phyloP scores from a whole-genome alignment of 257 asterid genomes.

The Solanum piurae region DNA sequence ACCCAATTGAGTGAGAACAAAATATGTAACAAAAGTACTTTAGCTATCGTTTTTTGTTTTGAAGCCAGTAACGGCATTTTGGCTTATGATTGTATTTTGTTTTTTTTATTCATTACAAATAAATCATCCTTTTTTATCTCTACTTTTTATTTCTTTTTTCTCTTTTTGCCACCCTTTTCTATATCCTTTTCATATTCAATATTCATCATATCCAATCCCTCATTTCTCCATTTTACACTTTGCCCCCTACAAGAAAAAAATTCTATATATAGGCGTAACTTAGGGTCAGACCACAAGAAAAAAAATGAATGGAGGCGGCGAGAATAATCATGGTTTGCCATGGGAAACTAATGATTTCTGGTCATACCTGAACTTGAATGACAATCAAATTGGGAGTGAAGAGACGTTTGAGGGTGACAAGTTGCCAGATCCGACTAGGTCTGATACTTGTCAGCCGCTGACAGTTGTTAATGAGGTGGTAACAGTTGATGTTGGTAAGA shows the following conservation, averaged over 20 bases:
- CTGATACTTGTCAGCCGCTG: constrained; percentile 2
- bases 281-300: background rate
- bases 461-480: background rate
- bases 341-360: constrained; percentile 20
- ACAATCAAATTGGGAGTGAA: background rate
- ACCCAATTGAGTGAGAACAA: background rate
- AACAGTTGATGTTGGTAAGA: constrained; percentile 1
- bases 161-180: background rate
- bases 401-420: constrained; percentile 11
- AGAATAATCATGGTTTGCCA: constrained; percentile 2
- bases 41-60: constrained; percentile 23
- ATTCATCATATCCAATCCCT: background rate
- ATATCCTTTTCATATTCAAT: background rate
- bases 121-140: constrained; percentile 2
- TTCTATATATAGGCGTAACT: background rate
- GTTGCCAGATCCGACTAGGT: background rate
- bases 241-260: background rate
- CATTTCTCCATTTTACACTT: background rate
- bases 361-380: constrained; percentile 20
- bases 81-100: constrained; percentile 27
- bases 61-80: constrained; percentile 48
- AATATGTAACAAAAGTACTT: background rate
- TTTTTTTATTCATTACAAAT: background rate
- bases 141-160: background rate
- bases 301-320: constrained; percentile 28